Base-by-base conservation (phyloP, 768 basidiomycete species). In the Symmetrospora coprosmae region DNA sequence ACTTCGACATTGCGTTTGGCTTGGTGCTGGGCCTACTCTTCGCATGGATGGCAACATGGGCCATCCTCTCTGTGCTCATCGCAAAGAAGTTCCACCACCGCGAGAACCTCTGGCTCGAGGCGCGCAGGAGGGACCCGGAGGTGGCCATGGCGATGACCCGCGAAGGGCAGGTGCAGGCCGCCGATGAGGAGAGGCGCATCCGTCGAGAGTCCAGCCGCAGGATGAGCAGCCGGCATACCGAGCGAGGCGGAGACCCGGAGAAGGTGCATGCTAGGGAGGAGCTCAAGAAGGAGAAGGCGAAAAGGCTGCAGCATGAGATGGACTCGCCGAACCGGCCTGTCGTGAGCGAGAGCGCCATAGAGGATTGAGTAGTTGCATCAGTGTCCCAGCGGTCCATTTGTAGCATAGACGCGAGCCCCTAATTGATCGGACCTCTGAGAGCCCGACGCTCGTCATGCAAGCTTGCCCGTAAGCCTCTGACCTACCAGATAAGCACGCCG, bases 11-110 rank as follows among this genome's bases (percentile, higher is more conserved):
- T 53, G 50, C 59, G 0, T 68, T 64, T 50, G 67, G 66, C 17
- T 38, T 65, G 17, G 47, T 59, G 23, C 50, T 68, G 37, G 64
- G 64, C 1, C 41, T 65, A 35, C 43, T 68, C 28, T 68, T 67
- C 61, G 33, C 63, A 37, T 68, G 67, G 66, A 25, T 58, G 17
- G 51, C 52, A 9, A 14, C 27, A 13, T 58, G 55, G 55, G 37
- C 21, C 14, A 35, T 31, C 27, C 23, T 38, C 28, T 23, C 31
- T 9, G 30, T 58, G 16, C 7, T 28, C 41, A 58, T 58, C n/a
- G 55, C 55, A 11, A 43, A 38, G 19, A 45, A 58, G 14, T 58
- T 58, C 33, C 28, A 58, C 8, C 30, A 38, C 16, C 43, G 46
- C n/a, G 55, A 58, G 43, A n/a, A 38, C 31, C 40, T 27, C 4